Conservation (phyloP, 106 monocot genomes). For the Acanthochlamys bracteata region DNA sequence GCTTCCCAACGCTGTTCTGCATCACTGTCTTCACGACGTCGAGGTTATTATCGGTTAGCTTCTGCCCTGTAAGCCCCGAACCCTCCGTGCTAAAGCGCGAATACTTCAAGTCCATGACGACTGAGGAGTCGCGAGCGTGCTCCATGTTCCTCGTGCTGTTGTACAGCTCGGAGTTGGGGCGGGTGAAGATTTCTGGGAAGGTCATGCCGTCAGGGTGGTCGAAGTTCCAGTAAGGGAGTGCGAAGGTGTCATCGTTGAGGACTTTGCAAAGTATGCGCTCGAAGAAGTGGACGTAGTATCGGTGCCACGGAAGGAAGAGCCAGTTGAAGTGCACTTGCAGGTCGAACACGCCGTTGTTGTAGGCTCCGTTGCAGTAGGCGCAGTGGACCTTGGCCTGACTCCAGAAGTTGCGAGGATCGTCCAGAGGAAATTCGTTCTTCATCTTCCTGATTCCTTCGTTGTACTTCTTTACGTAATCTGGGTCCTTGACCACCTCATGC, state of each 20-base stretch:
- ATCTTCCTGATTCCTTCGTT: conserved; percentile 18
- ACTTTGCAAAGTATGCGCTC: conserved; percentile 32
- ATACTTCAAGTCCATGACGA: conserved; percentile 30
- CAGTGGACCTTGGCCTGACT: conserved; percentile 40
- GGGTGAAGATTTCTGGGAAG: conserved; percentile 1
- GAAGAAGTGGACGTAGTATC: conserved; percentile 33
- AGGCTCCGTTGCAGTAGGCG: conserved; percentile 37
- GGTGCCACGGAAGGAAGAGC: conserved; percentile 39
- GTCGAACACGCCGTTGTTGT: not conserved
- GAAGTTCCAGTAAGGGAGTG: conserved; percentile 34
- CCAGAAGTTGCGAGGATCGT: conserved; percentile 30
- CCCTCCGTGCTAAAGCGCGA: not conserved
- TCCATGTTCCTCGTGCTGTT: conserved; percentile 5
- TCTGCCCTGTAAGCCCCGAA: not conserved
- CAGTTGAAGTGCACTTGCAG: conserved; percentile 30
- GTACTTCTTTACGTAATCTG: conserved; percentile 25
- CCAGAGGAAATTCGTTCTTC: conserved; percentile 12
- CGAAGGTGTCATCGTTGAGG: conserved; percentile 28
- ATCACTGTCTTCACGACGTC: conserved; percentile 12
- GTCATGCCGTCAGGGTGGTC: conserved; percentile 21
- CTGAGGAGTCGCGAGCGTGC: conserved; percentile 1
- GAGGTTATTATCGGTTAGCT: conserved; percentile 12
- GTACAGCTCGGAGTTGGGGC: conserved; percentile 17
- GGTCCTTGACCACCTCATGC: conserved; percentile 4
- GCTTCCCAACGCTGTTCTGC: conserved; percentile 9